Conservation (phyloP, 2,329 filamentous ascomycete genomes). For the Aureobasidium sp. region DNA sequence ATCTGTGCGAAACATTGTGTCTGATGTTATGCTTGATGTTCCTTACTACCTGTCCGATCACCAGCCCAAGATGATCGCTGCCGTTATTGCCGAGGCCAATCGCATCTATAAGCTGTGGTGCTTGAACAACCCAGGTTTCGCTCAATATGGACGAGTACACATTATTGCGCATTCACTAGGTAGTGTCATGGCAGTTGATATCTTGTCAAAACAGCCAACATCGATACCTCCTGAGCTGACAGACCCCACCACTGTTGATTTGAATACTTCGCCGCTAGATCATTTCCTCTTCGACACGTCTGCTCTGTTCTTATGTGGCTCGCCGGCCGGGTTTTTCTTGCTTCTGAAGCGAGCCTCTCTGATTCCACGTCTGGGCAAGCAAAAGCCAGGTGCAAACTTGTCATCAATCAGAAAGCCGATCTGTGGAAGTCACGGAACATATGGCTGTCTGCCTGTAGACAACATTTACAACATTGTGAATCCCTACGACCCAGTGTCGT, state of each 20-base stretch:
- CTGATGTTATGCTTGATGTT: constrained; percentile 96
- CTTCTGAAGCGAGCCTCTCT: constrained; percentile 68
- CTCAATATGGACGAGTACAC: constrained; percentile 71
- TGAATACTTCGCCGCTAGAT: constrained; percentile 26
- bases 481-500: constrained; percentile 72
- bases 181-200: constrained; percentile 88
- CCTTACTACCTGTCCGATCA: constrained; percentile 97
- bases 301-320: constrained; percentile 82
- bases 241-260: constrained; percentile 22
- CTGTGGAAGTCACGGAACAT: constrained; percentile 68
- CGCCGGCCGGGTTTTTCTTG: constrained; percentile 86
- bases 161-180: constrained; percentile 89
- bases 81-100: constrained; percentile 84
- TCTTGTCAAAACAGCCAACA: constrained; percentile 83
- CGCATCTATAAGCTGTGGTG: constrained; percentile 95
- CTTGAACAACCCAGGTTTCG: constrained; percentile 80
- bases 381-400: constrained; percentile 63
- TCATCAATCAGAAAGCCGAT: constrained; percentile 42
- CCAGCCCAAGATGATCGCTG: constrained; percentile 88
- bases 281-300: constrained; percentile 86
- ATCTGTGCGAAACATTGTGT: constrained; percentile 83
- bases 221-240: constrained; percentile 41
- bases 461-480: constrained; percentile 94
- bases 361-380: constrained; percentile 64
- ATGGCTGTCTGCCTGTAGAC: constrained; percentile 87